Base-by-base conservation (phyloP, 345 rosid genomes). In the Syzygium aqueum region DNA sequence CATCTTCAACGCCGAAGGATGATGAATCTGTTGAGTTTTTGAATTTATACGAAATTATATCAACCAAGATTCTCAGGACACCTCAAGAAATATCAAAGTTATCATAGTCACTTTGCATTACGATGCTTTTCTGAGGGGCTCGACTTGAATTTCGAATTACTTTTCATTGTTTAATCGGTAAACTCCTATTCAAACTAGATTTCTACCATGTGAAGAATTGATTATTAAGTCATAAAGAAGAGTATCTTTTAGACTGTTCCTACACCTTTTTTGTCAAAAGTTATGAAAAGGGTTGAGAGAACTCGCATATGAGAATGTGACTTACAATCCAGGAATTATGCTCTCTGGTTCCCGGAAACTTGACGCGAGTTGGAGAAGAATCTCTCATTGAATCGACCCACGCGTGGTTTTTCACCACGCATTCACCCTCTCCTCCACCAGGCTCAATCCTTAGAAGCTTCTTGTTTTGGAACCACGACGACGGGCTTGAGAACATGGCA, bases 1-100 rank as follows among this genome's bases (percentile, higher is more conserved):
- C 95, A 90, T 94, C 85, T 23, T 91, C 80, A 97, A 88, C 46
- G 99, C 99, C 16, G 98, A 97, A 3, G 99, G 99, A 90, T 95
- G 97, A 54, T 89, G 94, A 86, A 89, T 90, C 98, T 97, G 90
- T 30, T 43, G 49, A 73, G 82, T 37, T 37, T 54, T 73, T 5
- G 27, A 37, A 73, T 19, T 73, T 3, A 73, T 33, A 37, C 37
- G 82, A 37, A 19, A 40, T 73, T 37, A 73, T 73, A 22, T 73
- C 82, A 37, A 33, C 49, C 82, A 1, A 37, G 49, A 73, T 37
- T 37, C 13, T 73, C 43, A 21, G 23, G 82, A 73, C 49, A 73
- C 37, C 82, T 37, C 27, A 14, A 73, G 49, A 73, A 9, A 73
- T 19, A 73, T 21, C 82, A 37, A 73, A 73, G 82, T 22, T 37